Base-by-base conservation (phyloP, 2,329 filamentous ascomycete genomes). In the Achaetomium macrosporum region DNA sequence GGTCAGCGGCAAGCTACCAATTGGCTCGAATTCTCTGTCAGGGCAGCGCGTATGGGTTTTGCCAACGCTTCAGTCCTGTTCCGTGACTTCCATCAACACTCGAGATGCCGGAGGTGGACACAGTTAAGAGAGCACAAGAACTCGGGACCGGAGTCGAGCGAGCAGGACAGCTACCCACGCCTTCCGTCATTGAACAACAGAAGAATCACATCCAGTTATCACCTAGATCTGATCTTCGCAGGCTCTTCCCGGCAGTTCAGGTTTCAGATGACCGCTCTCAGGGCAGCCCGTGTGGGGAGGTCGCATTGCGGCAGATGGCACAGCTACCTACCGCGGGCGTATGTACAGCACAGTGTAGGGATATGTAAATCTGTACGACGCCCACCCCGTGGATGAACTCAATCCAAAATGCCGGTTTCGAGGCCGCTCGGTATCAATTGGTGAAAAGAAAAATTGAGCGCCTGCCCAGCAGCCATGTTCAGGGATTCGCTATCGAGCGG, bases 331-430 rank as follows among this genome's bases (percentile, higher is more conserved):
- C 33, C 33, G 13, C 11, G 13, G 33, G 11, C 33, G 13, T 15
- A 12, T 11, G 33, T 12, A 35, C 33, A 35, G 11, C 10, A 15
- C 11, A 9, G 20, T 20, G 50, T 17, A 44, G 36, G 13, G 45
- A 35, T n/a, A 35, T 30, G 51, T 36, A 45, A 5, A 49, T 30
- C 29, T 29, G 36, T 36, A 44, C 51, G 25, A 37, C 12, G n/a
- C 19, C 33, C n/a, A 35, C 29, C 16, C 44, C 16, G 16, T 29
- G 4, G 25, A 25, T 43, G 41, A n/a, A 13, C 43, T n/a, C 40
- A 29, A 31, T 16, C 41, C 35, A 29, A 17, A 46, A 15, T 43
- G 41, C 40, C 42, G 41, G 49, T 52, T 55, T 50, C 53, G 50
- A 39, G 37, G 20, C 29, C 15, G 45, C 42, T 52, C 45, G 45